Evolutionary conservation across 148 eudicot genomes (phyloP), one percentile per base, ranked within the genome.

Genomic region (Cornus kousa): DNA sequence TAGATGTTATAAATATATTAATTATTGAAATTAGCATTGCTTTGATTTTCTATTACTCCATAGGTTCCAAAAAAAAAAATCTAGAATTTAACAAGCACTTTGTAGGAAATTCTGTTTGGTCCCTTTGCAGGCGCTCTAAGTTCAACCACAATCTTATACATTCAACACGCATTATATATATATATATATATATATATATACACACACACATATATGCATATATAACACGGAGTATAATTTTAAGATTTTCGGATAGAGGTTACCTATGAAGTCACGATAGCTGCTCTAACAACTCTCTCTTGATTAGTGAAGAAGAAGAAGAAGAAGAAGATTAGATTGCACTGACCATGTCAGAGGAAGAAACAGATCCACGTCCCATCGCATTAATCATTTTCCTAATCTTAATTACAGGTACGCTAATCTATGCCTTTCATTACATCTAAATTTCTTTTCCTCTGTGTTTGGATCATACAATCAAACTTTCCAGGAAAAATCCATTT

Each of bases 361-460:
- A 86, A 76, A 64, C 73, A 59, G 85, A 80, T 67, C 81, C 80
- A 66, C 71, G 82, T 74, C 68, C 78, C 74, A 70, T 71, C 12
- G 46, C 82, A 7, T 86, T 81, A 46, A 65, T 93, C 76, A 20
- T 83, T 46, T 67, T 88, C 50, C 85, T 91, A 37, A 60, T 90
- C 79, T 71, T 91, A 48, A 78, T 90, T 70, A 70, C 95, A 91
- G 97, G 97, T 93, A 87, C 77, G 72, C 32, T 74, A 20, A 62
- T 62, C 66, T 62, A 19, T 66, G 33, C 39, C 39, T 32, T 31
- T 50, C 13, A 5, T 31, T 32, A 10, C 23, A 46, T 24, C 11
- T 55, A 75, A 28, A 72, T 85, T 35, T 35, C 48, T 43, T 43
- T 43, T 6, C 48, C 71, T 46, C 33, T 76, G 10, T 43, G 24